These are phyloP conservation scores for Xylaria curta DNA, from an alignment of 495 filamentous ascomycete species.

Conservation along the genomic window DNA sequence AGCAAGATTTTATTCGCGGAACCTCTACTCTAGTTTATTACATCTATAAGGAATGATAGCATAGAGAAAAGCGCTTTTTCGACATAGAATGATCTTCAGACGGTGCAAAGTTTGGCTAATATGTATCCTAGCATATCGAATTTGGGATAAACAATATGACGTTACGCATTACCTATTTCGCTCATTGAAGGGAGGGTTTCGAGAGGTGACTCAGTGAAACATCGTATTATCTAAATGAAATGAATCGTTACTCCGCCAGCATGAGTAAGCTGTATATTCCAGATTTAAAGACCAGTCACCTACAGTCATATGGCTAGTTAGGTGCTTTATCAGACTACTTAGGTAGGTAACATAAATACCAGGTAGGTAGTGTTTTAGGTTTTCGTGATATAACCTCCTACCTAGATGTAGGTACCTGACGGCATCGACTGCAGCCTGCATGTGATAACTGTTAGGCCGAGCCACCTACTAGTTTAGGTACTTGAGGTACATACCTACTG, in stretches of 20 bases:
- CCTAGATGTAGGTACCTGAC: not conserved
- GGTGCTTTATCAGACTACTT: too few species aligned
- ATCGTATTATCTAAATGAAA: not conserved
- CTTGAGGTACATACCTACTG: not conserved
- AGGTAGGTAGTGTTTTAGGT: too few species aligned
- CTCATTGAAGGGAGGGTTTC: not conserved
- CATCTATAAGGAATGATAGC: not conserved
- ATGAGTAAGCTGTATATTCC: not conserved
- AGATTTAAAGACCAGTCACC: not conserved
- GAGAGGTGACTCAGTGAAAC: too few species aligned
- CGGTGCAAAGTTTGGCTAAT: not conserved
- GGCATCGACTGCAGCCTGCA: not conserved
- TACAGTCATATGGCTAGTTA: too few species aligned
- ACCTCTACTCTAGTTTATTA: not conserved
- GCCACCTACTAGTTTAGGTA: conserved; percentile 11
- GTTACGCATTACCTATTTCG: not conserved
- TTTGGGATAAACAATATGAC: not conserved
- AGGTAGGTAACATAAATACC: too few species aligned
- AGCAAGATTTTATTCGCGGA: not conserved
- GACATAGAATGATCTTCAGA: not conserved
- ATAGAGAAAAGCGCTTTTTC: not conserved
- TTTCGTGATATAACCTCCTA: too few species aligned
- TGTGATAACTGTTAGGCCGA: conserved; percentile 3
- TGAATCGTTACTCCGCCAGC: not conserved
- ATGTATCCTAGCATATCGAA: not conserved